phyloP scores from a whole-genome alignment of 306 rosid genomes.

The Pyrus betulifolia region DNA sequence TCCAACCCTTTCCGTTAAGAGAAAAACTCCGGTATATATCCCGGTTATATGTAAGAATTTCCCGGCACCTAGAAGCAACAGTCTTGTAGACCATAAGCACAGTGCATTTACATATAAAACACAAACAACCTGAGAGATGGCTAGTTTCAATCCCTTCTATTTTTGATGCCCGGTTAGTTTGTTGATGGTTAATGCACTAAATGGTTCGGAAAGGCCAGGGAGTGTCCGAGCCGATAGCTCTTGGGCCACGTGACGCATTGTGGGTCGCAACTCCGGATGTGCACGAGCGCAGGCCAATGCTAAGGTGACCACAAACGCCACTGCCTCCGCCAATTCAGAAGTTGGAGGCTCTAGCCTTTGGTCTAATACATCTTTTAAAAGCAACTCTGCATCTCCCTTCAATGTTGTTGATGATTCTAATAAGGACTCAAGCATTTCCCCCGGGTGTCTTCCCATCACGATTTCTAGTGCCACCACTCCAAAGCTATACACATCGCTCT shows the following conservation, averaged over 20 bases:
- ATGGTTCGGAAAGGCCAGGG: constrained; percentile 23
- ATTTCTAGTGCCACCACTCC: constrained; percentile 57
- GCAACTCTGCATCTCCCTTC: constrained; percentile 14
- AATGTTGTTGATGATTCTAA: background rate
- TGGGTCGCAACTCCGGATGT: constrained; percentile 52
- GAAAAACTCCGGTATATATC: background rate
- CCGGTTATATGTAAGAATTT: background rate
- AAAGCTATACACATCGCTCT: constrained; percentile 60
- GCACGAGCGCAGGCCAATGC: constrained; percentile 48
- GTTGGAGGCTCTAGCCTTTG: constrained; percentile 50
- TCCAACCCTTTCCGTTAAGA: background rate
- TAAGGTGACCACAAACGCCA: constrained; percentile 28
- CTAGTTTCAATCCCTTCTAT: constrained; percentile 6
- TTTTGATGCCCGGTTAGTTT: constrained; percentile 22
- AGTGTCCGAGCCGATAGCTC: constrained; percentile 34
- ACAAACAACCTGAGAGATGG: background rate
- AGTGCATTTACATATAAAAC: background rate
- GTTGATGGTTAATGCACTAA: constrained; percentile 24
- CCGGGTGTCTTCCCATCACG: constrained; percentile 66
- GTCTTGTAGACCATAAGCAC: background rate
- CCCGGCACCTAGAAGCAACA: background rate
- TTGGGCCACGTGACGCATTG: constrained; percentile 61
- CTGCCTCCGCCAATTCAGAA: constrained; percentile 31
- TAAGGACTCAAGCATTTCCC: constrained; percentile 32
- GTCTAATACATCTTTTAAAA: constrained; percentile 51